Evolutionary conservation across 306 rosid species (phyloP).

Genomic region (Betula pendula): DNA sequence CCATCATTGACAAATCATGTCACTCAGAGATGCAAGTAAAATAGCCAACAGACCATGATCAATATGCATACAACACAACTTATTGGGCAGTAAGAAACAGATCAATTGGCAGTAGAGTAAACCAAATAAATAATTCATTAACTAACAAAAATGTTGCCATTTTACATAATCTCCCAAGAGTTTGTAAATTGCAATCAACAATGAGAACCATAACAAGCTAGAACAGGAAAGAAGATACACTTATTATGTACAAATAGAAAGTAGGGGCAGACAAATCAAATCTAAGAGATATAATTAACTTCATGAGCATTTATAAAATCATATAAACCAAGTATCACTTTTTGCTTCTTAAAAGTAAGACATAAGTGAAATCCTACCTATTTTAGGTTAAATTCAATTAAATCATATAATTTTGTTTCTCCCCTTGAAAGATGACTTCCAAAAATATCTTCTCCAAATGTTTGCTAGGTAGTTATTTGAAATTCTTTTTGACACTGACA

Average conservation of each 20-base stretch:
- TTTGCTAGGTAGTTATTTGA: neutral
- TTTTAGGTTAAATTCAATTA: neutral
- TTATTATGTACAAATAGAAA: neutral
- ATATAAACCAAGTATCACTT: neutral
- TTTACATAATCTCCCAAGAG: neutral
- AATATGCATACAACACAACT: neutral
- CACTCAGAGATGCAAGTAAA: slow-evolving; percentile 3
- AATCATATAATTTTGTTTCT: neutral
- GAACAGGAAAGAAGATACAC: neutral
- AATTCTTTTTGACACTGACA: neutral
- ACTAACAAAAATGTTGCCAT: neutral
- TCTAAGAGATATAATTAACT: neutral
- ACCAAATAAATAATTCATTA: neutral
- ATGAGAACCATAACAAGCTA: neutral
- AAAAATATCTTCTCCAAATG: neutral
- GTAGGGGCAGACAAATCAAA: neutral
- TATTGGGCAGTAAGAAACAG: neutral
- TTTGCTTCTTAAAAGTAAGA: neutral
- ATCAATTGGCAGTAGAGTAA: neutral
- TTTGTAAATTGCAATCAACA: neutral
- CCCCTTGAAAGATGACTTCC: neutral
- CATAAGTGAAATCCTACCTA: neutral
- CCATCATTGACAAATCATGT: slow-evolving; percentile 3
- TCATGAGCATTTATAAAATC: neutral
- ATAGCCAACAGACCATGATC: neutral